Base-by-base conservation (phyloP, 2,329 filamentous ascomycete species). In the Aspergillus hiratsukae region DNA sequence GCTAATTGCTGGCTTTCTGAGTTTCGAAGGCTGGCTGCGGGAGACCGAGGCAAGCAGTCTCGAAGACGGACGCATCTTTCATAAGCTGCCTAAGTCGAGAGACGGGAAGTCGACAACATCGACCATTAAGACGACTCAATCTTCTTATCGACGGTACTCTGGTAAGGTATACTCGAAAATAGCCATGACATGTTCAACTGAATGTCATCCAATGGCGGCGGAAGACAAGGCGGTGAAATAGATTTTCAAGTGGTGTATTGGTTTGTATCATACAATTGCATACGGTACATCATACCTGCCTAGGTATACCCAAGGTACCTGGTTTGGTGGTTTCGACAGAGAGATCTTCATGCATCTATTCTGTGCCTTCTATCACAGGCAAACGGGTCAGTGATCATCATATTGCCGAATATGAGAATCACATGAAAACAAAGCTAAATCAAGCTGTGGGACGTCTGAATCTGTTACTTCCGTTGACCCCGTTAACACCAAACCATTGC, bases 1-100 rank as follows among this genome's bases (percentile, higher is more conserved):
- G 54, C 72, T 69, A 53, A 75, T 52, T 11, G 72, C 58, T 10
- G 72, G 72, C 58, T 73, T 74, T 53, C 62, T 70, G 51, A 73
- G 62, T 56, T 64, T 73, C 23, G 72, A 72, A 5, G 69, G 59
- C 53, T 63, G 61, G 41, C 58, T 58, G 54, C 66, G 65, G n/a
- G 68, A 61, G 29, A 73, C 54, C 14, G 67, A 63, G 14, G 71
- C 69, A 29, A 73, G 62, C 4, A 71, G 57, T 31, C 53, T 59
- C 6, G 60, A 27, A 23, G 72, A 68, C 17, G 58, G 48, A 19
- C 67, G 71, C 73, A 75, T 75, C 21, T 56, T 21, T n/a, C 9
- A 28, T 28, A 25, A 10, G 6, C 27, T 31, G 19, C 8, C 35
- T 37, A 23, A 46, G 21, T 23, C 10, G 6, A 14, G 21, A 14